Evolutionary conservation across 1,139 yeast genomes (phyloP).

Genomic region (Magnusiomyces tetraspermus): DNA sequence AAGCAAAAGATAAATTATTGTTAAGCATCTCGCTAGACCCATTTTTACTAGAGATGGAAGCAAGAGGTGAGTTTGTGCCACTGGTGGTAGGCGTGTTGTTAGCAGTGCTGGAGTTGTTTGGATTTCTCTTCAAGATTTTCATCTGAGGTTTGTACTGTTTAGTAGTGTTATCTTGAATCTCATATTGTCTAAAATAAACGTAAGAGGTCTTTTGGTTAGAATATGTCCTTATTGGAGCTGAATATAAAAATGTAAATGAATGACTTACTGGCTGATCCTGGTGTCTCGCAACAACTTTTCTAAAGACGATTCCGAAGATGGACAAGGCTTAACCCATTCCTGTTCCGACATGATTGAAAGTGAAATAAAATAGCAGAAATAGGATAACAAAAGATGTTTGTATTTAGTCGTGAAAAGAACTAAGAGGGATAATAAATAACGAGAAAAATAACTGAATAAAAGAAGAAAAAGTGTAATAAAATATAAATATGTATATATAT

Average conservation of each 20-base stretch:
- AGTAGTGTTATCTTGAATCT: constrained; percentile 11
- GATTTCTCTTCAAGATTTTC: constrained; percentile 13
- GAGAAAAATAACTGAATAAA: no score
- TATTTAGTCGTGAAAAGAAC: neutral
- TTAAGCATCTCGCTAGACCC: neutral
- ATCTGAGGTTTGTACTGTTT: constrained; percentile 10
- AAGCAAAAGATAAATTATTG: neutral
- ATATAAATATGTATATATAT: no score
- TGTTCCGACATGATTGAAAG: neutral
- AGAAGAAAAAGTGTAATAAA: no score
- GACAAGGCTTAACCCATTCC: neutral
- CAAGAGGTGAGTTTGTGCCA: neutral
- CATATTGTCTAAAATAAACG: constrained; percentile 2
- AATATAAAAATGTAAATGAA: neutral
- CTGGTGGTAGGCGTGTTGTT: constrained; percentile 4
- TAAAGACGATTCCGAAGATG: neutral
- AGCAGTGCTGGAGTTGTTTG: constrained; percentile 2
- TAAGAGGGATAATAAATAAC: neutral
- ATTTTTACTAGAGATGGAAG: neutral
- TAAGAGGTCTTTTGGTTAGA: neutral
- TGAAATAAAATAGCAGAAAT: neutral
- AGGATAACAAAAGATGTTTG: neutral
- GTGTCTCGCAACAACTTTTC: neutral
- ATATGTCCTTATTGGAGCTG: neutral
- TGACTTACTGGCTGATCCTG: neutral